Base-by-base conservation (phyloP, 257 asterid genomes). In the Ophiorrhiza pumila region DNA sequence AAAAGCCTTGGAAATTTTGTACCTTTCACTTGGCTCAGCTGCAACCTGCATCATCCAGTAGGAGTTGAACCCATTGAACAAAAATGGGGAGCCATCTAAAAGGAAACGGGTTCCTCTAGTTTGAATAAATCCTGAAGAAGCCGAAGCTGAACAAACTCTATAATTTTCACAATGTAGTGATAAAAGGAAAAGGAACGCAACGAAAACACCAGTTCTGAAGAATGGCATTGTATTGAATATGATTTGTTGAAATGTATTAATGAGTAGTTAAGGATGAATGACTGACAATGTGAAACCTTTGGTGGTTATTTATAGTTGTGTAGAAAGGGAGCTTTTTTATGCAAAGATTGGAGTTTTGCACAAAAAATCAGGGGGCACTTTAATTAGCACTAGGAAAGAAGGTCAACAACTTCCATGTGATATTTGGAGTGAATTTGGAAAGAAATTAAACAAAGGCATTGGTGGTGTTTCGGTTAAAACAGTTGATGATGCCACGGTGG, bases 31-130 rank as follows among this genome's bases (percentile, higher is more conserved):
- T 13, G 85, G 88, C 14, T 86, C 74, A 11, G 80, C 70, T 15
- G 88, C 87, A 45, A 86, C 72, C 55, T 72, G 78, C 90, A 86
- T 86, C 80, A 86, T 79, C 90, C 88, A 86, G 29, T 86, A 86
- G 22, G 90, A 79, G 74, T 86, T 86, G 80, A 83, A 86, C 53
- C 90, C 90, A 71, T 80, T 86, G 53, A 86, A 84, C 0, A 74
- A 53, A 70, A 84, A 80, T 0, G 85, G 79, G 0, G 82, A 71
- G 7, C 84, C 77, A 52, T 83, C 39, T 11, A 78, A 43, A 14
- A 76, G 43, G 69, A 86, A 83, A 7, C 69, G 83, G 1, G 81
- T 70, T 39, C 80, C 88, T 65, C 73, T 78, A 0, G 81, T 71
- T 65, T 60, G 69, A 39, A 86, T 61, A 42, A 79, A 86, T 4